Conservation (phyloP, 495 filamentous ascomycete species). For the Tetracladium marchalianum region DNA sequence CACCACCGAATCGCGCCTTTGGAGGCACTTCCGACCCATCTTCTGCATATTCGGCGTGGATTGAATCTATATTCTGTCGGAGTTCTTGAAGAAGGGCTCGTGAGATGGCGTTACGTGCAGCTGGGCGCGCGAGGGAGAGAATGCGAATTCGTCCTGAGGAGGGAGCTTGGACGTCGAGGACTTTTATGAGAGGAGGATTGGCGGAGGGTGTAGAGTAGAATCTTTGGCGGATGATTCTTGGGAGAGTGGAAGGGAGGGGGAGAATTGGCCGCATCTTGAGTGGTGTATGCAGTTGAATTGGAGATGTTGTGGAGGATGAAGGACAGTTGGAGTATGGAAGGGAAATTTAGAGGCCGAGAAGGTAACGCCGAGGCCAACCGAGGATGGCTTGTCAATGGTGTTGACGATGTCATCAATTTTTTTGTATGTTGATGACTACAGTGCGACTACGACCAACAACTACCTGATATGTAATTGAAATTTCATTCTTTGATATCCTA, state of each 20-base stretch:
- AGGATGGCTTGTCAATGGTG: no score
- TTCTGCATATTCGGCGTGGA: conserved; percentile 58
- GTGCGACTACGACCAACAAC: no score
- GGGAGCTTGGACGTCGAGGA: conserved; percentile 65
- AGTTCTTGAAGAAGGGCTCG: conserved; percentile 61
- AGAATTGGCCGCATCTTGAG: conserved; percentile 9
- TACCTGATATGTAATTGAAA: no score
- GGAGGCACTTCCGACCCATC: conserved; percentile 35
- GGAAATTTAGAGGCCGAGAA: no score
- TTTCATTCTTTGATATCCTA: no score
- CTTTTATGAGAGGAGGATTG: conserved; percentile 43
- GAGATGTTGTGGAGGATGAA: no score
- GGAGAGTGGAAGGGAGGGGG: conserved; percentile 4
- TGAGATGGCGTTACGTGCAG: conserved; percentile 85
- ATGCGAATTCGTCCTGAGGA: conserved; percentile 77
- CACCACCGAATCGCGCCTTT: conserved; percentile 27
- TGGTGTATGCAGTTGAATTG: neutral
- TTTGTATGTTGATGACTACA: no score
- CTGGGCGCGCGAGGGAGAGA: conserved; percentile 75
- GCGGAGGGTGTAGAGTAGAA: conserved; percentile 8
- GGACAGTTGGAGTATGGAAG: no score
- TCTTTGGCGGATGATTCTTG: conserved; percentile 4
- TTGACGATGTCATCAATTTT: no score
- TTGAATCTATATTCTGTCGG: conserved; percentile 52
- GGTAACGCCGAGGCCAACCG: no score